phyloP scores from a whole-genome alignment of 129 eudicot species.

The Solidago caesia region DNA sequence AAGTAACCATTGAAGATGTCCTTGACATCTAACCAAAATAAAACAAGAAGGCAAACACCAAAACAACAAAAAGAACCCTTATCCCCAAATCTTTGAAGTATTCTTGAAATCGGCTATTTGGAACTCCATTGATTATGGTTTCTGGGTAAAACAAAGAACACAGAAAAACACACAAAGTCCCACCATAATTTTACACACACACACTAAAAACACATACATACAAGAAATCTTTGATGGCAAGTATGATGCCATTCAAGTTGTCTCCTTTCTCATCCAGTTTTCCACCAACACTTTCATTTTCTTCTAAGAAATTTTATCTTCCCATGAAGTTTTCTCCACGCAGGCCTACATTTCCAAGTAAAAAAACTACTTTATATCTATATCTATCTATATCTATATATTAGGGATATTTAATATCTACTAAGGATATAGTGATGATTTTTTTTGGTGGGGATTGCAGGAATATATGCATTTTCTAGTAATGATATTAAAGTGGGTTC shows the following conservation, averaged over 20 bases:
- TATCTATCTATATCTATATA: neutral
- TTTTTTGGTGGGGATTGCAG: slow-evolving; percentile 28
- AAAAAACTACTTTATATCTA: neutral
- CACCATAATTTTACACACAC: neutral
- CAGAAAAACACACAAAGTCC: neutral
- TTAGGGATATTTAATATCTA: slow-evolving; percentile 10
- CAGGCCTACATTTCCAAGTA: slow-evolving; percentile 56
- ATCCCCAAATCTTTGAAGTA: slow-evolving; percentile 11
- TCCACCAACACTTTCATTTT: slow-evolving; percentile 28
- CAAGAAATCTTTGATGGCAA: slow-evolving; percentile 23
- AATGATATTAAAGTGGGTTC: slow-evolving; percentile 84
- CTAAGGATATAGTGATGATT: neutral
- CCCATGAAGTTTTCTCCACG: slow-evolving; percentile 31
- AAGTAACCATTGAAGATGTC: no score
- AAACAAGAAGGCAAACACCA: slow-evolving; percentile 2
- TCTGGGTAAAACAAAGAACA: slow-evolving; percentile 8
- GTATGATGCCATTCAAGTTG: slow-evolving; percentile 27
- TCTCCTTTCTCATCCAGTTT: slow-evolving; percentile 28
- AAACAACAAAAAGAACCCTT: slow-evolving; percentile 19
- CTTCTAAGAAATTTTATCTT: slow-evolving; percentile 25
- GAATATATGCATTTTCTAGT: slow-evolving; percentile 62
- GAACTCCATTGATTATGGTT: slow-evolving; percentile 22
- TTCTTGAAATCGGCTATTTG: slow-evolving; percentile 1
- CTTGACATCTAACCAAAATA: neutral
- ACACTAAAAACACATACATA: slow-evolving; percentile 3